Evolutionary conservation across 345 rosid species (phyloP).

Genomic region (Isatis tinctoria): DNA sequence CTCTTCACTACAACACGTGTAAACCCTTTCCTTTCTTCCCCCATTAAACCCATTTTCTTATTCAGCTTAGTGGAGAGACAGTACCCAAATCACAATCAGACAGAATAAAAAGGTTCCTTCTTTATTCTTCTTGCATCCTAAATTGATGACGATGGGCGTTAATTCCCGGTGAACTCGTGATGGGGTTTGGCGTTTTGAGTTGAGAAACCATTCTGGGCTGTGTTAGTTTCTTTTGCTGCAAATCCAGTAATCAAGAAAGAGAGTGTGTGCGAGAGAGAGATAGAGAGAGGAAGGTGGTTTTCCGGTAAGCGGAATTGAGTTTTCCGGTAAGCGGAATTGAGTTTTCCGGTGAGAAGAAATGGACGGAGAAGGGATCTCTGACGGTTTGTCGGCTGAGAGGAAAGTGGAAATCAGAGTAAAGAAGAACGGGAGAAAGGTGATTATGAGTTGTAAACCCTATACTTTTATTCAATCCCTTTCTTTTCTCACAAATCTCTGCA

Average conservation of each 20-base stretch:
- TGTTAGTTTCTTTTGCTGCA: neutral
- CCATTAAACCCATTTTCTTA: neutral
- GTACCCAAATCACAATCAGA: neutral
- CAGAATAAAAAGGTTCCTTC: neutral
- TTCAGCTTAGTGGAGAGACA: conserved; percentile 18
- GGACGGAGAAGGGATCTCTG: conserved; percentile 31
- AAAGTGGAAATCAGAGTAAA: conserved; percentile 52
- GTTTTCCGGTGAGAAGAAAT: conserved; percentile 15
- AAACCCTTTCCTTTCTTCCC: neutral
- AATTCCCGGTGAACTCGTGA: neutral
- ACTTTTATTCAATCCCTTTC: neutral
- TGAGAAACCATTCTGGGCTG: neutral
- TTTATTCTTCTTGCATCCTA: neutral
- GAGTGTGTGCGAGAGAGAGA: neutral
- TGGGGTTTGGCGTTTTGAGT: conserved; percentile 9
- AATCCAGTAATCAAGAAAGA: neutral
- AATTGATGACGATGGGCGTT: neutral
- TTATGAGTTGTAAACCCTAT: neutral
- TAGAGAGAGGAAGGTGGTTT: neutral
- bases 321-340: conserved; percentile 9
- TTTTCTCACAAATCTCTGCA: neutral
- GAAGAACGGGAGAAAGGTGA: conserved; percentile 70
- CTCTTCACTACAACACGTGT: conserved; percentile 24
- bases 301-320: neutral
- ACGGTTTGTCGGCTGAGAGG: conserved; percentile 56